Percentiles rank a stretch among this genome's conserved stretches.
phyloP scores from a whole-genome alignment of 2,329 filamentous ascomycete species.

The Fusarium tjaetaba region DNA sequence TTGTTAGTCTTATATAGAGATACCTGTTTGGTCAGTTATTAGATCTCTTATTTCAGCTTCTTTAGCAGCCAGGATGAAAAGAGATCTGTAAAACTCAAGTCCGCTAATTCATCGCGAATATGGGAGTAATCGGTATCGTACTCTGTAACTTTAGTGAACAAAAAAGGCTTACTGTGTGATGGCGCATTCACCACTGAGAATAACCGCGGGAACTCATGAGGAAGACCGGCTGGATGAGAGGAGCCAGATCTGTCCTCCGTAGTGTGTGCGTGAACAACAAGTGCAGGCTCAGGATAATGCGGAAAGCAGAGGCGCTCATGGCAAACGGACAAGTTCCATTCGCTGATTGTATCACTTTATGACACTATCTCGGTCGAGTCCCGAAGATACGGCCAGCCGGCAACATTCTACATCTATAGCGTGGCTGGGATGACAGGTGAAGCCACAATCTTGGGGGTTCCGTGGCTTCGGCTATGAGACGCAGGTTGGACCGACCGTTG shows the following conservation, averaged over 20 bases:
- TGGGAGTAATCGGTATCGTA: background rate
- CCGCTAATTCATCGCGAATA: background rate
- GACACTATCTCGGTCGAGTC: conserved; percentile 40
- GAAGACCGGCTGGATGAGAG: conserved; percentile 33
- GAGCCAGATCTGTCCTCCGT: conserved; percentile 6
- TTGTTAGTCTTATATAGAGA: background rate
- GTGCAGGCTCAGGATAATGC: background rate
- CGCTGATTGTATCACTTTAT: conserved; percentile 14
- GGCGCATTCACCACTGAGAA: conserved; percentile 3
- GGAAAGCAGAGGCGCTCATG: background rate
- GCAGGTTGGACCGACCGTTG: conserved; percentile 39
- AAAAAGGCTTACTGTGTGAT: background rate
- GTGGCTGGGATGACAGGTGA: conserved; percentile 9
- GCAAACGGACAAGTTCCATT: conserved; percentile 25
- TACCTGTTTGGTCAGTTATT: background rate
- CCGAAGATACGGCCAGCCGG: conserved; percentile 37
- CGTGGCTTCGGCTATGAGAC: conserved; percentile 42
- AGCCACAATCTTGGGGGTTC: conserved; percentile 16
- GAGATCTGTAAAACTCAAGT: background rate
- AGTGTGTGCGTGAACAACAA: background rate
- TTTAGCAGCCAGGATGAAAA: background rate
- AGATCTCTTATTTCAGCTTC: background rate
- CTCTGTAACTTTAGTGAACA: background rate
- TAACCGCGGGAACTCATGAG: conserved; percentile 37
- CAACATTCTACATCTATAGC: background rate